Conservation (phyloP, 2,329 filamentous ascomycete species). For the Trichocomaceae sp. region DNA sequence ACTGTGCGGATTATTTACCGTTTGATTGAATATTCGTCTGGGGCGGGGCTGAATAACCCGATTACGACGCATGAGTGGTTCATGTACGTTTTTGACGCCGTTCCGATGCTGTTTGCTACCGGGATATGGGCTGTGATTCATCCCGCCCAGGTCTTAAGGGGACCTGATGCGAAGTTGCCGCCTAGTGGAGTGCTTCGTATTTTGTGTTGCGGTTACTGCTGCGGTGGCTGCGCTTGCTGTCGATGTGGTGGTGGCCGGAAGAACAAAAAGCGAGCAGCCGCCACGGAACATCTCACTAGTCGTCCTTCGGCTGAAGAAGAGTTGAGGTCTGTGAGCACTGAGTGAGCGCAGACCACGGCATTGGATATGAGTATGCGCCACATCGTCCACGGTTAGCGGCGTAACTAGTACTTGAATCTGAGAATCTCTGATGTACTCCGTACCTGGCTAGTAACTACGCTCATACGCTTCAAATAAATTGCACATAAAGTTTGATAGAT, state of each 20-base stretch:
- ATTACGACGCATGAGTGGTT: conserved; percentile 58
- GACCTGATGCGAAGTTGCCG: conserved; percentile 3
- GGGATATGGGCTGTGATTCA: conserved; percentile 1
- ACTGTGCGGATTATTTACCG: conserved; percentile 52
- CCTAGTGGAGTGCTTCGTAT: conserved; percentile 1
- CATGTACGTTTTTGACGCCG: conserved; percentile 47
- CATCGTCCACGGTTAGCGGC: neutral
- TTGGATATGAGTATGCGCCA: conserved; percentile 5
- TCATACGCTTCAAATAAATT: too few relatives aligned
- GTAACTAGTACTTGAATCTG: too few relatives aligned
- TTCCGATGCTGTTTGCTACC: conserved; percentile 44
- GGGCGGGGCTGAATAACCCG: conserved; percentile 21
- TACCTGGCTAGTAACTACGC: too few relatives aligned
- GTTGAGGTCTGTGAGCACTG: neutral
- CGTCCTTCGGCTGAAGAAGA: neutral
- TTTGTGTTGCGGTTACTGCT: conserved; percentile 8
- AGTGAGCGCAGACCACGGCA: neutral
- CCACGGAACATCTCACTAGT: neutral
- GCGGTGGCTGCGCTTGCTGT: neutral
- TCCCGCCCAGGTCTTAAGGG: neutral
- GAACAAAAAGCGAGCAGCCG: neutral
- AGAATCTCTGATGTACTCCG: too few relatives aligned
- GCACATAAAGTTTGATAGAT: neutral
- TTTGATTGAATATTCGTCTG: conserved; percentile 53
- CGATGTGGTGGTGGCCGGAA: neutral